Percentiles rank a stretch among this genome's conserved stretches.
Conservation (phyloP, 2,329 filamentous ascomycete genomes). For the Teratosphaeria viscida region DNA sequence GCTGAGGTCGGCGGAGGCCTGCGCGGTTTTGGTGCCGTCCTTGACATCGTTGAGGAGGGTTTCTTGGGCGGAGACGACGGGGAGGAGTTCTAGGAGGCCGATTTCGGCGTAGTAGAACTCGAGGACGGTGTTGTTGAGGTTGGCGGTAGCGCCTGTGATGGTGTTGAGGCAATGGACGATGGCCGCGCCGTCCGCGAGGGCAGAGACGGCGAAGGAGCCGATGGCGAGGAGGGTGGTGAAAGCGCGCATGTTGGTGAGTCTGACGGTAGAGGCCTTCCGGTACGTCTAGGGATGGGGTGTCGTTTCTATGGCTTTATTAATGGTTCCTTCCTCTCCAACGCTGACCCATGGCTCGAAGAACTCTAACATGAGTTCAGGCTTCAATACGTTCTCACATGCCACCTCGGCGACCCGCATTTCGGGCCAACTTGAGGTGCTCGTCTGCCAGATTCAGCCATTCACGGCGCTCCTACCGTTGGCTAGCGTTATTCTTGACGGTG, state of each 20-base stretch:
- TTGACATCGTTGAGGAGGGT: constrained; percentile 1
- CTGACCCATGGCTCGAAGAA: not conserved
- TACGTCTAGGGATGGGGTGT: not conserved
- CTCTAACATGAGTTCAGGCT: not conserved
- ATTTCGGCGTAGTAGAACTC: not conserved
- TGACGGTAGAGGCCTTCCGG: not conserved
- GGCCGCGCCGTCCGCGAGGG: constrained; percentile 3
- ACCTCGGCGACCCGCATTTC: not conserved
- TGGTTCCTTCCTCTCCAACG: not conserved
- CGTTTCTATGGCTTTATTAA: not conserved
- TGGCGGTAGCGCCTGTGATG: not conserved
- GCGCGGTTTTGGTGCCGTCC: constrained; percentile 1
- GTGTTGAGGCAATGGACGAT: constrained; percentile 1
- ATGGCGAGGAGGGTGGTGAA: constrained; percentile 1
- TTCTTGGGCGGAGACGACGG: not conserved
- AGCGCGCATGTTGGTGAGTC: constrained; percentile 1
- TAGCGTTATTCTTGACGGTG: not conserved
- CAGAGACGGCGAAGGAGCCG: constrained; percentile 3
- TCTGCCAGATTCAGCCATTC: not conserved
- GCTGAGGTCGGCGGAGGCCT: constrained; percentile 1
- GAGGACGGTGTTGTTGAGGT: constrained; percentile 3
- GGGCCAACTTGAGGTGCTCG: not conserved
- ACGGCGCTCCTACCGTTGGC: not conserved
- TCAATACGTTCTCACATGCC: not conserved
- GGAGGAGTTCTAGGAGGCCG: constrained; percentile 1